Percentiles rank a stretch among this genome's conserved stretches.
These are phyloP conservation scores for Boletus hoseneyae DNA, from an alignment of 1,284 basidiomycete genomes.

Conservation along the genomic window DNA sequence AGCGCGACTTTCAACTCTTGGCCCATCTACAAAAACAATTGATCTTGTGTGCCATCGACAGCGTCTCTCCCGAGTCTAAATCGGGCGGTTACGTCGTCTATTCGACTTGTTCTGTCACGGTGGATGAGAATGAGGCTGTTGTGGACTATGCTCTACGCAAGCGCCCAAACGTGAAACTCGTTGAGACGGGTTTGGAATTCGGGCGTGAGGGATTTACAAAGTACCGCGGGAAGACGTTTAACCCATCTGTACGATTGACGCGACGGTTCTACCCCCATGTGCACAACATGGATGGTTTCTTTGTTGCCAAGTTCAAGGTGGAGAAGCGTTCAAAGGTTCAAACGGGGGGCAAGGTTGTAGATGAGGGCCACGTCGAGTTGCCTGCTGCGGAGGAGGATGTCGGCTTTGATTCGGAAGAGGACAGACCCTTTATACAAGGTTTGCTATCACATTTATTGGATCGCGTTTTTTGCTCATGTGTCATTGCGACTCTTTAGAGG, in stretches of 20 bases:
- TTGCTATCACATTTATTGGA: constrained; percentile 18
- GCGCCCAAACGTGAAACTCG: constrained; percentile 91
- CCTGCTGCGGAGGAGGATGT: constrained; percentile 32
- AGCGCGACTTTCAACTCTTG: constrained; percentile 91
- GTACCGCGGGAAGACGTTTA: constrained; percentile 89
- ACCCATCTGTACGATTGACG: constrained; percentile 79
- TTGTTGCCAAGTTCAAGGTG: constrained; percentile 97
- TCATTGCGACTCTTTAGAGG: constrained; percentile 46
- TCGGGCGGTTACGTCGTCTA: constrained; percentile 97
- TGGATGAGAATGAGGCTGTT: constrained; percentile 98
- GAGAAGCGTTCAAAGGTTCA: constrained; percentile 66
- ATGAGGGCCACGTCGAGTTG: constrained; percentile 14
- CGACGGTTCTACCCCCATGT: constrained; percentile 88
- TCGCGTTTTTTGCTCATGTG: constrained; percentile 4
- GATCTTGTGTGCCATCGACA: constrained; percentile 97
- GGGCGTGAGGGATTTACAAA: constrained; percentile 89
- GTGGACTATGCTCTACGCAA: constrained; percentile 98
- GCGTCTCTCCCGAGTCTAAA: constrained; percentile 83
- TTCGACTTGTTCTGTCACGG: constrained; percentile 97
- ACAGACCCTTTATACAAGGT: constrained; percentile 68
- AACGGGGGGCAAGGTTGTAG: constrained; percentile 37
- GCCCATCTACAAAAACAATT: constrained; percentile 98
- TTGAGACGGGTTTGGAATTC: constrained; percentile 92
- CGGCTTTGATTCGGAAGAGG: constrained; percentile 69
- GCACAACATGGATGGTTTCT: constrained; percentile 98